Evolutionary conservation across 2,329 filamentous ascomycete species (phyloP).

Genomic region (Simplicillium sp.): DNA sequence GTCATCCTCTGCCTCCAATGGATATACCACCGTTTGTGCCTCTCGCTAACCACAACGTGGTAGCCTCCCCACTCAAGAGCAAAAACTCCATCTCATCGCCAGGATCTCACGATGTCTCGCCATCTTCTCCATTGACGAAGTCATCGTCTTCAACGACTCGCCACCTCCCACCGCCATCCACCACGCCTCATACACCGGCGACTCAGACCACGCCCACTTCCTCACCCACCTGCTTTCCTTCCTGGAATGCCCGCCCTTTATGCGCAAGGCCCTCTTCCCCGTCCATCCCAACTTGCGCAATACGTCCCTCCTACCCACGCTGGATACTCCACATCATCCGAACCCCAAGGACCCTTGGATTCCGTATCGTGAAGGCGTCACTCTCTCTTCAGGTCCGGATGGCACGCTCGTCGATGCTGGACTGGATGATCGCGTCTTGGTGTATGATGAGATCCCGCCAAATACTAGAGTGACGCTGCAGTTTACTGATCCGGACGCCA

Average conservation of each 20-base stretch:
- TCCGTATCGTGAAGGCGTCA: slow-evolving; percentile 70
- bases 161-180: slow-evolving; percentile 30
- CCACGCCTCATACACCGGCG: slow-evolving; percentile 54
- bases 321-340: slow-evolving; percentile 82
- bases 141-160: slow-evolving; percentile 71
- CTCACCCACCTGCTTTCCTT: slow-evolving; percentile 70
- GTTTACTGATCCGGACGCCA: slow-evolving; percentile 40
- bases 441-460: slow-evolving; percentile 53
- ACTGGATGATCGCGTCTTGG: slow-evolving; percentile 41
- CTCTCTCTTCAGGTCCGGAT: slow-evolving; percentile 24
- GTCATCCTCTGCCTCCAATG: slow-evolving; percentile 10
- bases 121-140: slow-evolving; percentile 77
- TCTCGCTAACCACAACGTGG: not conserved
- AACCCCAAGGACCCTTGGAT: slow-evolving; percentile 63
- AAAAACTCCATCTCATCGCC: slow-evolving; percentile 63
- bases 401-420: slow-evolving; percentile 51
- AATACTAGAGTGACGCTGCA: slow-evolving; percentile 67
- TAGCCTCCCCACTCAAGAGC: slow-evolving; percentile 64
- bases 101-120: slow-evolving; percentile 73
- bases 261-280: slow-evolving; percentile 66
- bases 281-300: slow-evolving; percentile 68
- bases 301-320: slow-evolving; percentile 62
- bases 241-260: slow-evolving; percentile 75
- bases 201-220: slow-evolving; percentile 69
- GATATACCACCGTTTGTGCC: not conserved